phyloP scores from a whole-genome alignment of 2,329 filamentous ascomycete species.

The Diaporthe longicolla region DNA sequence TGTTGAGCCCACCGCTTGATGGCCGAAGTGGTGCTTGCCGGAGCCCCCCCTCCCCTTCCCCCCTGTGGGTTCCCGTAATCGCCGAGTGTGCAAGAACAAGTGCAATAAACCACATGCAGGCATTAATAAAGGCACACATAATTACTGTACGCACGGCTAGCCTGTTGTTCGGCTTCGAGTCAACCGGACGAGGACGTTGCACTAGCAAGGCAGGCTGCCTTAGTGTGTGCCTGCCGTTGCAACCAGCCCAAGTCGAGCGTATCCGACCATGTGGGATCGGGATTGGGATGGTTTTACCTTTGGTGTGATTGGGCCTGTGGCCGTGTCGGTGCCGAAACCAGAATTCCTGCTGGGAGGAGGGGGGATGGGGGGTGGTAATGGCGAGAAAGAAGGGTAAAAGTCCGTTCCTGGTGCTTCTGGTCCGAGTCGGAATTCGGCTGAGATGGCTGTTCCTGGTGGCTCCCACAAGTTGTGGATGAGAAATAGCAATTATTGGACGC shows the following conservation, averaged over 20 bases:
- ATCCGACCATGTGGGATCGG: constrained; percentile 13
- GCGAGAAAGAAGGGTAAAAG: not conserved
- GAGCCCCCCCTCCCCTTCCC: not conserved
- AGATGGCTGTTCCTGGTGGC: not conserved
- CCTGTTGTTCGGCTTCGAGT: constrained; percentile 1
- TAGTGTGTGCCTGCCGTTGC: constrained; percentile 8
- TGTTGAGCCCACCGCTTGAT: constrained; percentile 26
- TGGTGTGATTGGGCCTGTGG: constrained; percentile 23
- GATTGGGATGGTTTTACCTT: constrained; percentile 25
- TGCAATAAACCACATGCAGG: not conserved
- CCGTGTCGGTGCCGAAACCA: constrained; percentile 18
- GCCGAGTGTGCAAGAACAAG: not conserved
- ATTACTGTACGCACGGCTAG: constrained; percentile 15
- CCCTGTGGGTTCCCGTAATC: not conserved
- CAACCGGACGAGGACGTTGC: constrained; percentile 23
- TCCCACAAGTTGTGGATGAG: too few species aligned
- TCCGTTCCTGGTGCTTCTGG: constrained; percentile 1
- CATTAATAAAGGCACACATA: constrained; percentile 3
- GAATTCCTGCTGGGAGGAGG: not conserved
- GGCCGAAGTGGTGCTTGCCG: constrained; percentile 9
- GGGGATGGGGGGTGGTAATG: not conserved
- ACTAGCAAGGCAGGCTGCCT: not conserved
- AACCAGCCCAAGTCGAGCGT: not conserved
- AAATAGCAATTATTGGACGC: not conserved
- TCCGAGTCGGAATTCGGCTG: constrained; percentile 12